Percentiles rank a stretch among this genome's conserved stretches.
Conservation (phyloP, 768 basidiomycete species). For the Panaeolus papilionaceus region DNA sequence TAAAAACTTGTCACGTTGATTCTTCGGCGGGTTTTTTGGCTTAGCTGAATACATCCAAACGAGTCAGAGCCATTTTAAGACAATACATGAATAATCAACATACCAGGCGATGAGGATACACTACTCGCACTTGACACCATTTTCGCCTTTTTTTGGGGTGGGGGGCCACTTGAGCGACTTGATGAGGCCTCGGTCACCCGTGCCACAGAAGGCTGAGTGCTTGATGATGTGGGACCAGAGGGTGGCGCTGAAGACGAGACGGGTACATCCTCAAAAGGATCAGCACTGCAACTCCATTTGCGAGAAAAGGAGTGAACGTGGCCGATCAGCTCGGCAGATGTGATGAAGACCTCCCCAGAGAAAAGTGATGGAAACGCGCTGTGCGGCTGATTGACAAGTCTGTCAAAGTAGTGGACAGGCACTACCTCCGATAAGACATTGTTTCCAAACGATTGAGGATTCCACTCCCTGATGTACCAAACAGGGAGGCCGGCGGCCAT, state of each 20-base stretch:
- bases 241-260: not conserved
- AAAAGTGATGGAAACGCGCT: not conserved
- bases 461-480: slow-evolving; percentile 10
- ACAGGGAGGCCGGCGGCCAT: slow-evolving; percentile 14
- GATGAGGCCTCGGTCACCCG: not conserved
- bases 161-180: not conserved
- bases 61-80: not conserved
- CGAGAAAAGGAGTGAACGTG: slow-evolving; percentile 7
- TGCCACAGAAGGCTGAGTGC: not conserved
- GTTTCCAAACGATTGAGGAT: not conserved
- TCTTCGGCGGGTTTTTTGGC: not conserved
- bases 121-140: too few relatives aligned
- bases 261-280: not conserved
- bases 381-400: not conserved
- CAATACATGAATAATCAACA: not conserved
- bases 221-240: not conserved
- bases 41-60: not conserved
- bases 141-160: not conserved
- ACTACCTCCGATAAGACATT: not conserved
- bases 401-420: not conserved
- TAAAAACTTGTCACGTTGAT: slow-evolving; percentile 11
- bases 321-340: not conserved
- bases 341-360: not conserved
- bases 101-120: not conserved
- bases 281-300: not conserved